These are phyloP conservation scores for Capronia epimyces DNA, from an alignment of 2,329 filamentous ascomycete genomes.

Conservation along the genomic window DNA sequence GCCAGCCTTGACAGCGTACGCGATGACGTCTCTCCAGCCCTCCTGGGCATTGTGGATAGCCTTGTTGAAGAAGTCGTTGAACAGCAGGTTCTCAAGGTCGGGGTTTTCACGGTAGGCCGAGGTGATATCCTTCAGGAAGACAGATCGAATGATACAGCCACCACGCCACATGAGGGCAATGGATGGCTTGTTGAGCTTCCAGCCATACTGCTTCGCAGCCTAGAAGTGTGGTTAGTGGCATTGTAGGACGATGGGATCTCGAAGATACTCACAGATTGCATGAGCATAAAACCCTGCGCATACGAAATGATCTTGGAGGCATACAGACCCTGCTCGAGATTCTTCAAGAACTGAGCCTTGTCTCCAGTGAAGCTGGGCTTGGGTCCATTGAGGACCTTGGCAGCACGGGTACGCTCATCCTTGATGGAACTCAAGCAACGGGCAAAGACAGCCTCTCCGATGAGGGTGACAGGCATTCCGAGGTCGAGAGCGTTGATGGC, in stretches of 20 bases:
- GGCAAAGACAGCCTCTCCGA: constrained; percentile 92
- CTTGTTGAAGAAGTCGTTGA: constrained; percentile 99
- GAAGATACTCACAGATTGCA: constrained; percentile 72
- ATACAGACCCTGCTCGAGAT: constrained; percentile 98
- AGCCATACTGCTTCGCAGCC: constrained; percentile 91
- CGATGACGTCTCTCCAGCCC: constrained; percentile 85
- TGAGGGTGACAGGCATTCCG: constrained; percentile 96
- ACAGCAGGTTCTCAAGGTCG: constrained; percentile 94
- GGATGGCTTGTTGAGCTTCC: constrained; percentile 99
- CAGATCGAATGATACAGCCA: constrained; percentile 98
- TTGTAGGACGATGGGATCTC: constrained; percentile 3
- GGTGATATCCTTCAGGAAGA: constrained; percentile 99
- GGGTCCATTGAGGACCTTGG: constrained; percentile 71
- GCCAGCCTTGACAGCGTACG: constrained; percentile 87
- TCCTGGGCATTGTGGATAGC: constrained; percentile 94
- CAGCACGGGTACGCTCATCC: constrained; percentile 80
- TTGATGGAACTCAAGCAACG: constrained; percentile 94
- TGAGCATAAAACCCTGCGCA: constrained; percentile 99
- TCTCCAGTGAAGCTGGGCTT: constrained; percentile 77
- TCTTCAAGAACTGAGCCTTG: constrained; percentile 87
- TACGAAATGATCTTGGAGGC: constrained; percentile 99
- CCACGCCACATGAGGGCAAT: constrained; percentile 99
- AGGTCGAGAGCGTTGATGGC: constrained; percentile 98
- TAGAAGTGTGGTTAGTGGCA: constrained; percentile 35
- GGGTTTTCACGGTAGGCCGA: constrained; percentile 90